Evolutionary conservation across 768 basidiomycete genomes (phyloP), one percentile per base, ranked within the genome.

Genomic region (Saitozyma podzolica): DNA sequence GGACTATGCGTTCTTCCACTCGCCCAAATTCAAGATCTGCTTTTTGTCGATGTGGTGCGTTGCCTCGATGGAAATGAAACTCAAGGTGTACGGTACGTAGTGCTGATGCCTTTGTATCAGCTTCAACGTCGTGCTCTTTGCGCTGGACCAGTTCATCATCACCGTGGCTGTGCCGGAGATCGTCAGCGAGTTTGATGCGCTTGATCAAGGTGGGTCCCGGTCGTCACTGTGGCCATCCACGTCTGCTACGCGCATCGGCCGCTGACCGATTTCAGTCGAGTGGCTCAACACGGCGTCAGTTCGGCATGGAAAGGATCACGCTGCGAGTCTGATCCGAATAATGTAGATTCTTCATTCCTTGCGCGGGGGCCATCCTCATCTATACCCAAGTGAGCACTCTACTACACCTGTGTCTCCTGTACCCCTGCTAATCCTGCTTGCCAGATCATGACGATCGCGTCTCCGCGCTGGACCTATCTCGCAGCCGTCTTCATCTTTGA

Each of bases 61-160:
- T 6, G 0, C 16, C 9, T 29, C 19, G 16, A 9, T 29, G 56
- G 41, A 3, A 11, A 37, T 29, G 6, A 9, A 17, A 39, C 16
- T 40, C 19, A 29, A 10, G 37, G 13, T n/a, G 48, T 17, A 37
- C 19, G 45, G 39, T 29, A 9, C 42, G 13, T 19, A 16, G 11
- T 14, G 45, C 50, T 54, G 58, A 65, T 53, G n/a, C 41, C n/a
- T 17, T 40, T 55, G 48, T 19, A 9, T 9, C 41, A 68, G 66
- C 48, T 20, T 68, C 9, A 68, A 66, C 43, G 55, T 66, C 8
- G 53, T 71, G 39, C 50, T 66, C 6, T 71, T 71, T 43, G 70
- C 61, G 40, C 54, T 68, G 41, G 70, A 71, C 49, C 61, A 63
- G 19, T 71, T 71, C 40, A 71, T 71, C 58, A 64, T 71, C 43